These are phyloP conservation scores for Postia placenta DNA, from an alignment of 768 basidiomycete genomes.

Conservation along the genomic window DNA sequence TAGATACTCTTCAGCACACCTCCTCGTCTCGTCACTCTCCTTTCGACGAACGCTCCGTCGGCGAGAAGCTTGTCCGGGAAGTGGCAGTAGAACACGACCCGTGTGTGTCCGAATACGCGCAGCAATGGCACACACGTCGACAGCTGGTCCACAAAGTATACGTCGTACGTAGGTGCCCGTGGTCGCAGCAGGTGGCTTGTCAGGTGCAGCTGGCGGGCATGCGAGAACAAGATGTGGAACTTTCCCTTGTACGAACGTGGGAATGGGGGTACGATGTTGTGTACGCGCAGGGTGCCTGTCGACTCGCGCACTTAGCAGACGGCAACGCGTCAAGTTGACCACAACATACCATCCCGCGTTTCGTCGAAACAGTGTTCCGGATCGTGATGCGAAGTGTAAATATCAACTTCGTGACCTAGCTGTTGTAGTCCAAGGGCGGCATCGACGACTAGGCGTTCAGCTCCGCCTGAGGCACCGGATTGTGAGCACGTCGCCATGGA, in stretches of 20 bases:
- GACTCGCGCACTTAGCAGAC: background rate
- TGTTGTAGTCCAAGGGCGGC: conserved; percentile 85
- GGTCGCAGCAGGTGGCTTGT: conserved; percentile 54
- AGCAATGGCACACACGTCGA: conserved; percentile 88
- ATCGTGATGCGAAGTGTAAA: conserved; percentile 94
- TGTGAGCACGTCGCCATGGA: background rate
- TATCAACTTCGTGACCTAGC: conserved; percentile 77
- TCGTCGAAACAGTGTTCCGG: conserved; percentile 87
- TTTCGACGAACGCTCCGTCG: conserved; percentile 60
- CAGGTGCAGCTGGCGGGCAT: conserved; percentile 83
- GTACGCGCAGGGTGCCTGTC: conserved; percentile 74
- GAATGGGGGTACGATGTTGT: conserved; percentile 65
- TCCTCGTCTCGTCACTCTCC: conserved; percentile 33
- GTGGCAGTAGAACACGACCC: conserved; percentile 96
- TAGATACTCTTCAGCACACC: conserved; percentile 69
- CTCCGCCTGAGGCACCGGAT: conserved; percentile 60
- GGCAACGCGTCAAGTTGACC: too few relatives aligned
- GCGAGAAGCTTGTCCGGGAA: conserved; percentile 94
- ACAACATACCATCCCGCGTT: conserved; percentile 74
- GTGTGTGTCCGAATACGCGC: conserved; percentile 55
- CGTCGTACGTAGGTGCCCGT: conserved; percentile 54
- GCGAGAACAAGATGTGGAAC: conserved; percentile 87
- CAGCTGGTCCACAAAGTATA: conserved; percentile 93
- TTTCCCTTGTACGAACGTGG: conserved; percentile 76
- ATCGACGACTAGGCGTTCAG: conserved; percentile 92